Conservation (phyloP, 2,329 filamentous ascomycete genomes). For the Alternaria dauci region DNA sequence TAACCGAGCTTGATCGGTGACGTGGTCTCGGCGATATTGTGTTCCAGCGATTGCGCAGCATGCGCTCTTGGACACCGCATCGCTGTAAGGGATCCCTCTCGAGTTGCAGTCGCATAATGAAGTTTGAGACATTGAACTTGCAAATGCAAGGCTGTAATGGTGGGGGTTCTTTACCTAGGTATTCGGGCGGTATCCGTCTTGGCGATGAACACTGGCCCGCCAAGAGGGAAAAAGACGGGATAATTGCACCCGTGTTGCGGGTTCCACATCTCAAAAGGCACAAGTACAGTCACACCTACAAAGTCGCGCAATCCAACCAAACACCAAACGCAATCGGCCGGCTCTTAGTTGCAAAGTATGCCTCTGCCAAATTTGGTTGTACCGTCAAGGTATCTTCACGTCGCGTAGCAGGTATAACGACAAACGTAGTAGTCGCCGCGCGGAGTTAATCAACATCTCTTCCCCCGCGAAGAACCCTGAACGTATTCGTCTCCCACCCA, state of each 20-base stretch:
- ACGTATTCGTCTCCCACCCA: neutral
- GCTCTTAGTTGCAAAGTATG: neutral
- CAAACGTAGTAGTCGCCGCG: neutral
- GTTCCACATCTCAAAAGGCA: neutral
- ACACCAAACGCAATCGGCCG: neutral
- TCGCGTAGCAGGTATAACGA: neutral
- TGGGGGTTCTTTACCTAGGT: neutral
- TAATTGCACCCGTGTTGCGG: neutral
- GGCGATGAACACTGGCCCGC: neutral
- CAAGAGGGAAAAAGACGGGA: neutral
- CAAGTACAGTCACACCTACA: neutral
- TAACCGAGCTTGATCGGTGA: neutral
- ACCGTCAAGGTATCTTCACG: neutral
- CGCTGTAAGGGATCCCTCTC: neutral
- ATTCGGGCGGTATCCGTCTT: neutral
- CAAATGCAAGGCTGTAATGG: neutral
- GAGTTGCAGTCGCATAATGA: neutral
- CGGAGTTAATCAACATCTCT: neutral
- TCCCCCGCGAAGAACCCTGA: neutral
- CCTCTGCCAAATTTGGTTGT: neutral
- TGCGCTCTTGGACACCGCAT: neutral
- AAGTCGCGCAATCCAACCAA: neutral
- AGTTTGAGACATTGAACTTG: neutral
- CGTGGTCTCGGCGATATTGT: neutral
- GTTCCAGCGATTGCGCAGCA: neutral